A percentile compares a stretch with the other conserved stretches of the same genome.
phyloP scores from a whole-genome alignment of 2,329 filamentous ascomycete genomes.

The Colletotrichum filicis region DNA sequence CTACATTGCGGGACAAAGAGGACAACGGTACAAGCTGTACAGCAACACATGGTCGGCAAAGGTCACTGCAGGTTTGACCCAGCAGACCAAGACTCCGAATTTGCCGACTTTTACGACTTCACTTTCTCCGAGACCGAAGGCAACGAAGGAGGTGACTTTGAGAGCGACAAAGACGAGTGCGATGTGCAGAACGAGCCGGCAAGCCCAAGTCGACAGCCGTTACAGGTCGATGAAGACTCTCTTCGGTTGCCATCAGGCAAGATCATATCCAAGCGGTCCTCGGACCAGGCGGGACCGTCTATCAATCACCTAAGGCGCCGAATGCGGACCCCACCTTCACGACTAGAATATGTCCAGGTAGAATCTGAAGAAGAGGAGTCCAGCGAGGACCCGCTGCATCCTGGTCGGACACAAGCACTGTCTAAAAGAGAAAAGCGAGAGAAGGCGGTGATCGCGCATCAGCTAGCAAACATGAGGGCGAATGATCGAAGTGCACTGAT shows the following conservation, averaged over 20 bases:
- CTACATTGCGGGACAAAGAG: conserved; percentile 58
- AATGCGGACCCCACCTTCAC: neutral
- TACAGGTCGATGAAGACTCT: conserved; percentile 40
- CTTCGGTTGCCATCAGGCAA: conserved; percentile 50
- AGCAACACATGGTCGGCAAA: conserved; percentile 62
- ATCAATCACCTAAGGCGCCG: neutral
- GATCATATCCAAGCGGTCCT: conserved; percentile 43
- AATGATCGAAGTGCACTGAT: conserved; percentile 40
- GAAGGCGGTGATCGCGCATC: conserved; percentile 25
- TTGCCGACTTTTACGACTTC: conserved; percentile 51
- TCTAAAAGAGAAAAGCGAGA: conserved; percentile 31
- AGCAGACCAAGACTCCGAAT: conserved; percentile 46
- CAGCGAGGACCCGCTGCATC: neutral
- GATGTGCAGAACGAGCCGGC: neutral
- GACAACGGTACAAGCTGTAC: conserved; percentile 53
- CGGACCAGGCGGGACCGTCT: neutral
- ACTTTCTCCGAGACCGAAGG: neutral
- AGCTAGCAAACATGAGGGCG: conserved; percentile 40
- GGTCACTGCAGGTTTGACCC: conserved; percentile 59
- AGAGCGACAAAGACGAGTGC: conserved; percentile 2
- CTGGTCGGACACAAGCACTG: neutral
- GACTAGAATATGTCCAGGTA: neutral
- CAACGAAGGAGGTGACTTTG: conserved; percentile 34
- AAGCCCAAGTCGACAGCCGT: conserved; percentile 4
- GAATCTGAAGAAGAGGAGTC: neutral